Conservation (phyloP, 345 rosid genomes). For the Limnanthes douglasii region DNA sequence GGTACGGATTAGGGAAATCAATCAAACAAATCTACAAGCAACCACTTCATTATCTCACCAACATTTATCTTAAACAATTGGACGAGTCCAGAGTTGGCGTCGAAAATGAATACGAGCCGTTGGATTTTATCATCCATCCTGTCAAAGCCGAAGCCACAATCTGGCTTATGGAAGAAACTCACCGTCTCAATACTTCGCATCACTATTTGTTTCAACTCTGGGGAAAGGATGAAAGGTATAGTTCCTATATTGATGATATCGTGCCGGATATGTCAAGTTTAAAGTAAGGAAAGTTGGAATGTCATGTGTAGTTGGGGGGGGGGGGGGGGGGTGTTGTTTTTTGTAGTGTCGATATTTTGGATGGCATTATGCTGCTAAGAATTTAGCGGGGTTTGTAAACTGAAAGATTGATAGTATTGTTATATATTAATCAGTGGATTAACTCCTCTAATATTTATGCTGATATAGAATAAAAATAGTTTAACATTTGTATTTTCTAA, state of each 20-base stretch:
- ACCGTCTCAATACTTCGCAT: constrained; percentile 52
- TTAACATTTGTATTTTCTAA: no score
- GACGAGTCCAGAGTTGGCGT: constrained; percentile 43
- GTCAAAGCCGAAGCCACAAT: constrained; percentile 69
- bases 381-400: no score
- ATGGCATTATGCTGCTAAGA: no score
- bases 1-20: constrained; percentile 70
- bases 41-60: constrained; percentile 84
- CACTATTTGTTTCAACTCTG: constrained; percentile 50
- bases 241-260: constrained; percentile 40
- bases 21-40: constrained; percentile 60
- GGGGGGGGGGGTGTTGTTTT: no score
- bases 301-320: no score
- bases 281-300: no score
- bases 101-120: constrained; percentile 29
- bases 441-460: no score
- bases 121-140: constrained; percentile 64
- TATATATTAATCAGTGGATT: no score
- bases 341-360: no score
- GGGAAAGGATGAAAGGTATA: constrained; percentile 44
- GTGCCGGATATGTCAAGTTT: no score
- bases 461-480: no score
- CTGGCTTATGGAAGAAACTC: constrained; percentile 78
- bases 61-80: constrained; percentile 50
- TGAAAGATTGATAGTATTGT: no score